Base-by-base conservation (phyloP, 495 filamentous ascomycete genomes). In the Bombardia bombarda region DNA sequence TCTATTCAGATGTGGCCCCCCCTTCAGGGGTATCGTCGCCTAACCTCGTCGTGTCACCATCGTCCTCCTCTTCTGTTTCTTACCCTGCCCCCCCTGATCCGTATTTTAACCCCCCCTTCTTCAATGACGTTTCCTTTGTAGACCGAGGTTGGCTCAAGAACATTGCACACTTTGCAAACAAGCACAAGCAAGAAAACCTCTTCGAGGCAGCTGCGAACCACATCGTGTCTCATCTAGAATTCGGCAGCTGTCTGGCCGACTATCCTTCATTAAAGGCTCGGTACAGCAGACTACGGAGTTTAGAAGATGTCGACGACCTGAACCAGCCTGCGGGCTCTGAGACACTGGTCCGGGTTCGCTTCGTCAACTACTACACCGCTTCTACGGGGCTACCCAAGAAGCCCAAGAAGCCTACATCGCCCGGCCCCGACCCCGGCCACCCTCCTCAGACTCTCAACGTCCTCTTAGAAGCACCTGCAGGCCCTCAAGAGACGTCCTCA, bases 331-430 rank as follows among this genome's bases (percentile, higher is more conserved):
- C 32, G 2, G 20, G 22, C 13, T 45, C 38, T 10, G 19, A 41
- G 19, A 32, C 14, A 3, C 20, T 36, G 2, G 42, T 55, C 39
- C 68, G 76, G 40, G 73, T 90, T 9, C 72, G 87, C 2, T 95
- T 95, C 53, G 69, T 86, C 31, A 95, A 96, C 53, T 96, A 94
- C 58, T 95, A 92, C 54, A 95, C 90, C 7, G 73, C 84, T 20
- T 89, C 86, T 42, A 84, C 82, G 4, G 89, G 87, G 2, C 65
- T 67, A 43, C 70, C 69, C 22, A 78, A 84, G 65, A 49, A 51
- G 22, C 42, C 44, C 6, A 50, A 45, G 30, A 7, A 26, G 26
- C 5, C 48, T 2, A 16, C 20, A 3, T 12, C 13, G 4, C 26
- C 26, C 9, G 9, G 9, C 13, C 26, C 26, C 26, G 26, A 28